phyloP scores from a whole-genome alignment of 306 rosid species.

The Quercus aquifolioides region DNA sequence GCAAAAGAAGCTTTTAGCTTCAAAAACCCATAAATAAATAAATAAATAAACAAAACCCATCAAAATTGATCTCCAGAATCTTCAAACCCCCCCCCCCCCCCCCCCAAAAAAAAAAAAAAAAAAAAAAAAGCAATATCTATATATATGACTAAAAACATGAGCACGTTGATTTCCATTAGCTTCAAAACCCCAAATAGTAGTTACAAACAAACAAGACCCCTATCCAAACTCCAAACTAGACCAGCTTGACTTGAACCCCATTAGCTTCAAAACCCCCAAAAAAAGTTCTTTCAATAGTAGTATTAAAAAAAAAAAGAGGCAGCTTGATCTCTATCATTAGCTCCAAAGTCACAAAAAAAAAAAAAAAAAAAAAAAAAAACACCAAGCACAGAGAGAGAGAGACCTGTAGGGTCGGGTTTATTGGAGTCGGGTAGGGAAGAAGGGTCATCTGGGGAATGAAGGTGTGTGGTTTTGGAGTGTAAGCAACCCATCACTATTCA shows the following conservation, averaged over 20 bases:
- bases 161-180: not conserved
- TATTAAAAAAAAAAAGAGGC: not conserved
- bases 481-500: slow-evolving; percentile 54
- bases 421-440: slow-evolving; percentile 44
- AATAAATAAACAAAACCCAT: not conserved
- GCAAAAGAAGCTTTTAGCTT: not conserved
- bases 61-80: no score
- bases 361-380: not conserved
- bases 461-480: slow-evolving; percentile 64
- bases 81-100: no score
- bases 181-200: slow-evolving; percentile 1
- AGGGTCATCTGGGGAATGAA: slow-evolving; percentile 60
- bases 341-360: slow-evolving; percentile 9
- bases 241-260: not conserved
- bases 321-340: slow-evolving; percentile 1
- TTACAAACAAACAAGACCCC: not conserved
- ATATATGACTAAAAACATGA: not conserved
- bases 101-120: not conserved
- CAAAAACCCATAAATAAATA: not conserved
- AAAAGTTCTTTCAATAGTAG: not conserved
- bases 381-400: not conserved
- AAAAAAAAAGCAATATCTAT: not conserved
- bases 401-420: slow-evolving; percentile 61
- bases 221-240: not conserved
- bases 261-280: slow-evolving; percentile 35